Base-by-base conservation (phyloP, 1,284 basidiomycete species). In the Mycosarcoma maydis region DNA sequence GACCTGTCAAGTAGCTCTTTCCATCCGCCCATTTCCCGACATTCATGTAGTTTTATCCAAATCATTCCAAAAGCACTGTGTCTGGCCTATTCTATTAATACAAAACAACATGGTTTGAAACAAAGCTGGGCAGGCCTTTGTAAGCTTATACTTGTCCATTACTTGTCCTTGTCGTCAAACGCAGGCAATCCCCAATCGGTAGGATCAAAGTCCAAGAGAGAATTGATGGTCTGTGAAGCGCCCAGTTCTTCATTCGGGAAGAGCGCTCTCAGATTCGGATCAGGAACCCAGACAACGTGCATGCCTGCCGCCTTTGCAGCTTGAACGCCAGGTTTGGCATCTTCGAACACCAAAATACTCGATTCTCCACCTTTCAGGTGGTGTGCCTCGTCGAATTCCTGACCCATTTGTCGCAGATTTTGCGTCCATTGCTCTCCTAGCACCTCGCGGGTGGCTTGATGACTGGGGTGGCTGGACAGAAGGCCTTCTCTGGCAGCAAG, bases 211-310 rank as follows among this genome's bases (percentile, higher is more conserved):
- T 80, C 75, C 36, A 72, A 53, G 23, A 80, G 58, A 11, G 77
- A 78, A 55, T 72, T 38, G 46, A 80, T 53, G n/a, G 67, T 66
- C 39, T 80, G 79, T 11, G 71, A 65, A 13, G 79, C 76, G 4
- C 71, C 71, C 11, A 77, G 38, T 20, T 78, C 64, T 26, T 72
- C 56, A 30, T 64, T 57, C 5, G 62, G 55, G 44, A 41, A 71
- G 33, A 68, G 57, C 3, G 61, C 59, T n/a, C 52, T 40, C 3
- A 73, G 61, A 39, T 79, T 72, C 24, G 73, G 57, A 45, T 80
- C 78, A 9, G 78, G 78, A 1, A 80, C 78, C 80, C 80, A 81
- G 2, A 80, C 76, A 11, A 81, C 80, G 26, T 80, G 76, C 78
- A 80, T 80, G 29, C 78, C 78, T 3, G 80, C 80, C 1, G 72